Base-by-base conservation (phyloP, 768 basidiomycete genomes). In the Phlegmacium glaucopus region DNA sequence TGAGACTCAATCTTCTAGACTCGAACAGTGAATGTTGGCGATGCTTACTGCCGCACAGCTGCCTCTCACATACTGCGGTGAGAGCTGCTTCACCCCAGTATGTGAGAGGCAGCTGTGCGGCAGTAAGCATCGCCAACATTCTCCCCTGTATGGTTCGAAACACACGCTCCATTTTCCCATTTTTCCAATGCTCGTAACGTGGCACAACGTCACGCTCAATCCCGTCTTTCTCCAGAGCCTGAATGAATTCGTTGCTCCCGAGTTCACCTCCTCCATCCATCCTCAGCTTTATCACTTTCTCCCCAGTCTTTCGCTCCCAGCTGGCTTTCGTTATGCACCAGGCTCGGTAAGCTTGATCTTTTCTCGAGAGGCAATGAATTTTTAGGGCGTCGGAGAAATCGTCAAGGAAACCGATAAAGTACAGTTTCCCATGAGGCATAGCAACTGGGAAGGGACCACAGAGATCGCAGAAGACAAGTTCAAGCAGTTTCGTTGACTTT, bases 1-100 rank as follows among this genome's bases (percentile, higher is more conserved):
- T n/a, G n/a, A n/a, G n/a, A n/a, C n/a, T n/a, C n/a, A n/a, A n/a
- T n/a, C n/a, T n/a, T n/a, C n/a, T n/a, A n/a, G n/a, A n/a, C n/a
- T n/a, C n/a, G n/a, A n/a, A n/a, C n/a, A n/a, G n/a, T 17, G 26
- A 4, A 43, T 51, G 4, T 29, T 16, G 1, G 40, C 50, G 4
- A 47, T 51, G 39, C 11, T 51, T 2, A 39, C 41, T 1, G 22
- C 45, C 6, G 46, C 47, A 7, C 46, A 48, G 38, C 47, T 51
- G 6, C 29, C 49, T 13, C 22, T 51, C 0, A 44, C 16, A 0
- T 48, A 48, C 15, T 0, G 46, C 39, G 4, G 46, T 48, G 1
- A 54, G 42, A 1, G 53, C 50, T 18, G 49, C 53, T n/a, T 54
- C 53, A 9, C 50, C 53, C 46, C 50, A 54, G 32, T 48, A 48